phyloP scores from a whole-genome alignment of 345 rosid species.

The Citrus hindsii region DNA sequence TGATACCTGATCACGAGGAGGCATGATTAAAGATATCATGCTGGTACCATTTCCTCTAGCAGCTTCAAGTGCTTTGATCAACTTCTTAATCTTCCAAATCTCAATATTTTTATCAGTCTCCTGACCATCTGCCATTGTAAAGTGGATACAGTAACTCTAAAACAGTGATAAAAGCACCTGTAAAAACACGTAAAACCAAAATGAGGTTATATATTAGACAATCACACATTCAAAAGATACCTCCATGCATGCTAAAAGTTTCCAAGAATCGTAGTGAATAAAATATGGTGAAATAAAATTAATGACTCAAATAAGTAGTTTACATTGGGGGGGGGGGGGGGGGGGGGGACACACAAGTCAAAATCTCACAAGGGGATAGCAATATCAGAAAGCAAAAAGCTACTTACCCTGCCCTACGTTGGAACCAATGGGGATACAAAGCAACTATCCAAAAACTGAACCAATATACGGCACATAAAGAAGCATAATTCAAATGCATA shows the following conservation, averaged over 20 bases:
- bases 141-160: not conserved
- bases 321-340: not conserved
- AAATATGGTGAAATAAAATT: too few species aligned
- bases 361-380: not conserved
- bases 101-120: slow-evolving; percentile 86
- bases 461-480: not conserved
- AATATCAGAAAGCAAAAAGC: not conserved
- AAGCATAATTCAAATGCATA: not conserved
- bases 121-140: slow-evolving; percentile 42
- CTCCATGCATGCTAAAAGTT: not conserved
- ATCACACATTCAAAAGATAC: not conserved
- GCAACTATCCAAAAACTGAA: not conserved
- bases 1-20: slow-evolving; percentile 90
- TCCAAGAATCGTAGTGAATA: not conserved
- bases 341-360: not conserved
- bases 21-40: slow-evolving; percentile 97
- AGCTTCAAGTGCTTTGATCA: slow-evolving; percentile 81
- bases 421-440: not conserved
- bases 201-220: not conserved
- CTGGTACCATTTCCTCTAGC: slow-evolving; percentile 95
- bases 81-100: slow-evolving; percentile 92
- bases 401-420: too few species aligned
- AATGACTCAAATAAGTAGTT: not conserved
- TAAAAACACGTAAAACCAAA: not conserved
- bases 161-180: slow-evolving; percentile 13